Base-by-base conservation (phyloP, 2,329 filamentous ascomycete species). In the Fusarium abutilonis region DNA sequence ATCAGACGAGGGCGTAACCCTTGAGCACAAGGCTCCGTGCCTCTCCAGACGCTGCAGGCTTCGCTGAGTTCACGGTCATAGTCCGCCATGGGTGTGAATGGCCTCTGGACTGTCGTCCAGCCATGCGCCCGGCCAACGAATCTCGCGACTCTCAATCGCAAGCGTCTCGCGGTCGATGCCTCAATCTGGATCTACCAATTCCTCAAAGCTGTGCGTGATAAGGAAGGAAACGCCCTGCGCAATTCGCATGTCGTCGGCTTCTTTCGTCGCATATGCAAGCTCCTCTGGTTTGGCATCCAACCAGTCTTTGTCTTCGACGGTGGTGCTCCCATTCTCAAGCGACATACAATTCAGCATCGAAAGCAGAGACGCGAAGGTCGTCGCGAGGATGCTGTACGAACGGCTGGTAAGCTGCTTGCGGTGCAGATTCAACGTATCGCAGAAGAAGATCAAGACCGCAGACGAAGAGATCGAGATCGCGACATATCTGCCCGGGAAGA, bases 111-210 rank as follows among this genome's bases (percentile, higher is more conserved):
- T 63, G 92, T 99, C 48, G 83, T 98, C 65, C 92, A 97, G 78
- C 95, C 95, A 41, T 97, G 93, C 74, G 95, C 95, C 43, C 90
- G 95, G 34, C 96, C 95, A 17, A 96, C 96, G 63, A 97, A 97
- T 76, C 89, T 99, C 70, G 93, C 96, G 70, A 97, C 94, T 13
- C 87, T 99, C 59, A 98, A 98, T 76, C 92, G 91, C 69, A 97
- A 97, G 79, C 92, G 95, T 14, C 89, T 99, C 45, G 96, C 95
- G 42, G 92, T 99, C 67, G 95, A 99, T 78, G 95, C 96, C 56
- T 97, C 93, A 11, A 99, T 99, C 74, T 99, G 95, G 95, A 98
- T 99, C 70, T 99, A 99, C 82, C 95, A 99, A 74, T 99, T 99
- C 73, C 87, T 99, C 70, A 99, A 99, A 80, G 95, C 96, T 9